These are phyloP conservation scores for Rhizopogon vinicolor DNA, from an alignment of 768 basidiomycete genomes.

Conservation along the genomic window DNA sequence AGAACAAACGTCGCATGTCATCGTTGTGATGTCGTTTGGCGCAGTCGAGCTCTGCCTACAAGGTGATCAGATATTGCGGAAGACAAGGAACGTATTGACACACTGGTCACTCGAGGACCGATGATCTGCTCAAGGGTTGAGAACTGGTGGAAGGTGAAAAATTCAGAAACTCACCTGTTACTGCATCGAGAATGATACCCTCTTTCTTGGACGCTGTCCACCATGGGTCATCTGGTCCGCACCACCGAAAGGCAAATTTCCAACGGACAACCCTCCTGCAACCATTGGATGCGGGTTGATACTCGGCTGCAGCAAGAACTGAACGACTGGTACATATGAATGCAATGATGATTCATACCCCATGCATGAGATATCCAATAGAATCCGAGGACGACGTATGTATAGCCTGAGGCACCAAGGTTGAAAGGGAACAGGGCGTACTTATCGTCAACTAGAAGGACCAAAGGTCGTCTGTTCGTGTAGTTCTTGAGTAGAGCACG, in stretches of 20 bases:
- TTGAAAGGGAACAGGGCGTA: conserved; percentile 74
- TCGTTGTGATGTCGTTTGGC: not conserved
- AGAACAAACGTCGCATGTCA: conserved; percentile 39
- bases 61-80: not conserved
- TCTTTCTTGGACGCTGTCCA: conserved; percentile 26
- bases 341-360: conserved; percentile 22
- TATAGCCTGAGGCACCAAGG: conserved; percentile 42
- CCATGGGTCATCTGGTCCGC: conserved; percentile 60
- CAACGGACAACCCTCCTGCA: conserved; percentile 60
- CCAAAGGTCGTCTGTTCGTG: conserved; percentile 51
- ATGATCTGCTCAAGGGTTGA: not conserved
- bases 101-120: not conserved
- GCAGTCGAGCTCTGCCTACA: not conserved
- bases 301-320: conserved; percentile 44
- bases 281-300: conserved; percentile 45
- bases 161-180: not conserved
- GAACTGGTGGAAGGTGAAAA: no score
- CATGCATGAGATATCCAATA: conserved; percentile 66
- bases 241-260: conserved; percentile 87
- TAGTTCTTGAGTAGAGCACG: conserved; percentile 61
- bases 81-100: not conserved
- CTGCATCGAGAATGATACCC: not conserved
- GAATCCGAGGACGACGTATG: conserved; percentile 50
- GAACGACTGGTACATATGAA: conserved; percentile 7
- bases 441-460: conserved; percentile 69